Evolutionary conservation across 1,284 basidiomycete species (phyloP), one percentile per base, ranked within the genome.

Genomic region (Sporisorium scitamineum): DNA sequence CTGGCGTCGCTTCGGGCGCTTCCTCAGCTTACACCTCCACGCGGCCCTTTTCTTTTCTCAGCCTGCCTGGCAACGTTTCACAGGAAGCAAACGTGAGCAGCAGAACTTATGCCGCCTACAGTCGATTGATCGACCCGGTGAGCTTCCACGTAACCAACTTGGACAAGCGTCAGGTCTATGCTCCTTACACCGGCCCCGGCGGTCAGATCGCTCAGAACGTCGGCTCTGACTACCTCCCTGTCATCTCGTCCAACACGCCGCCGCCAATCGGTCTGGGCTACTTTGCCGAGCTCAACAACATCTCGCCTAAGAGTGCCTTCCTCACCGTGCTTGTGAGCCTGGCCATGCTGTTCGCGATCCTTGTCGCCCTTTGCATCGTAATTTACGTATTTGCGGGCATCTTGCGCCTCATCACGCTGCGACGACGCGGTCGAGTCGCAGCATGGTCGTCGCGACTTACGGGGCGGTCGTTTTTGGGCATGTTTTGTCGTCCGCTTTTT

Each of bases 111-210:
- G 69, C 69, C 7, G 69, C 63, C 22, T 71, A 66, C 51, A 58
- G 57, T 16, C 57, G 39, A 14, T 27, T 61, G 45, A 31, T 48
- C 34, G 52, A 62, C n/a, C 67, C 67, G 34, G 14, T 75, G 27
- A 60, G 57, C 44, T 75, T 75, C 50, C 54, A 20, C 20, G 50
- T 75, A 39, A 66, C 54, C 34, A 66, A 65, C 37, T 26, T 75
- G 26, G 72, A 58, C 56, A 79, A 76, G 54, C 61, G 78, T 47
- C 76, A 78, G 39, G 54, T 67, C 32, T 84, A 84, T 41, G 83
- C 83, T 41, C 83, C 83, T 18, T 80, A 80, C 42, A 84, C 83
- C 3, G 83, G 83, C 2, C 62, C 82, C 6, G 77, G 77, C 31
- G 83, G 83, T 29, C 71, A 79, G 51, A 72, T 81, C 48, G 54